A percentile compares a stretch with the other conserved stretches of the same genome.
These are phyloP conservation scores for Lanmaoa pseudosensibilis DNA, from an alignment of 768 basidiomycete genomes.

Conservation along the genomic window DNA sequence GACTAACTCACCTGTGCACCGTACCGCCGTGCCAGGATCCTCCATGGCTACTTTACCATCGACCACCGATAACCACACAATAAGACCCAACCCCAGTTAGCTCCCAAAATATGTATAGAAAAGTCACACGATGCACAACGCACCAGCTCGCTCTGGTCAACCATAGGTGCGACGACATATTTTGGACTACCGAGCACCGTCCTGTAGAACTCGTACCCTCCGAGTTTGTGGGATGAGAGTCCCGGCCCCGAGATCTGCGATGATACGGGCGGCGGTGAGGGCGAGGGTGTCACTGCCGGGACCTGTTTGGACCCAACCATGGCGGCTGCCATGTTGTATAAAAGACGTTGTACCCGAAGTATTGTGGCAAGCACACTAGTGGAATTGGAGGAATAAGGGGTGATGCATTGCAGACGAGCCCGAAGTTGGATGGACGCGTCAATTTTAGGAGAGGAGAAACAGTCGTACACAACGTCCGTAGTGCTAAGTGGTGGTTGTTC, in stretches of 20 bases:
- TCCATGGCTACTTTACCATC: slow-evolving; percentile 71
- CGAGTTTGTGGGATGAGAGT: slow-evolving; percentile 42
- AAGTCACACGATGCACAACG: slow-evolving; percentile 29
- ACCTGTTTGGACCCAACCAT: background rate
- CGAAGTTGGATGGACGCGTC: background rate
- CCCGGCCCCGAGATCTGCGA: background rate
- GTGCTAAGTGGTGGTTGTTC: too few species aligned
- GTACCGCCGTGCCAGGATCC: slow-evolving; percentile 77
- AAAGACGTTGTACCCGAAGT: slow-evolving; percentile 1
- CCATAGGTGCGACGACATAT: slow-evolving; percentile 96
- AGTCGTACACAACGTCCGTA: slow-evolving; percentile 4
- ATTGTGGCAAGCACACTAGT: background rate
- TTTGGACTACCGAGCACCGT: slow-evolving; percentile 81
- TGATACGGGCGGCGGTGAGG: background rate
- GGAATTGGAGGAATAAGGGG: background rate
- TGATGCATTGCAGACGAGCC: slow-evolving; percentile 7
- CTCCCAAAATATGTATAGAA: background rate
- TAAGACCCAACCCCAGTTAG: background rate
- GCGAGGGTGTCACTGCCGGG: background rate
- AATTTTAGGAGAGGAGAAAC: background rate
- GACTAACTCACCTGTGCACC: slow-evolving; percentile 63
- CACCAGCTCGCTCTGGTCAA: slow-evolving; percentile 95
- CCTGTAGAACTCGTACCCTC: slow-evolving; percentile 83
- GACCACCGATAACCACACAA: background rate
- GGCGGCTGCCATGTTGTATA: slow-evolving; percentile 5